These are phyloP conservation scores for Microstroma glucosiphilum DNA, from an alignment of 1,284 basidiomycete species.

Conservation along the genomic window DNA sequence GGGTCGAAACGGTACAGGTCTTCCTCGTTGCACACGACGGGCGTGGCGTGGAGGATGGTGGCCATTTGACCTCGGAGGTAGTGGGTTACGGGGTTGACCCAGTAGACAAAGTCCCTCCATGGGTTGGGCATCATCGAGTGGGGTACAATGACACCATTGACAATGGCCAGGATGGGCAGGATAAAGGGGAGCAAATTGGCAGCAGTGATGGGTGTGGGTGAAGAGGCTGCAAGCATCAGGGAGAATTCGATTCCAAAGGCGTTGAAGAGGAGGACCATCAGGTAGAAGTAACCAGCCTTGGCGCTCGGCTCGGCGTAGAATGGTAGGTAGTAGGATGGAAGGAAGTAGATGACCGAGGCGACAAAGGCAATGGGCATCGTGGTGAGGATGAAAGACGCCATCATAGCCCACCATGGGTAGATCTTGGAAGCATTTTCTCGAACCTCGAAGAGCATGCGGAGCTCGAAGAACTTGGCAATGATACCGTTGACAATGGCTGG, in stretches of 20 bases:
- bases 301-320: conserved; percentile 26
- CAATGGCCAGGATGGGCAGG: conserved; percentile 51
- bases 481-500: conserved; percentile 36
- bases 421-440: conserved; percentile 34
- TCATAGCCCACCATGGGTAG: conserved; percentile 33
- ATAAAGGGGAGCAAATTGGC: conserved; percentile 46
- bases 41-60: conserved; percentile 31
- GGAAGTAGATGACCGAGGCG: conserved; percentile 43
- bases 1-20: conserved; percentile 37
- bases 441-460: conserved; percentile 32
- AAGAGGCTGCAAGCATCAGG: conserved; percentile 38
- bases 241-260: conserved; percentile 38
- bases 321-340: conserved; percentile 42
- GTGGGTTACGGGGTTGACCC: conserved; percentile 37
- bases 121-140: conserved; percentile 29
- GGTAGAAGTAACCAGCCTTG: conserved; percentile 39
- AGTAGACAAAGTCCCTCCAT: conserved; percentile 33
- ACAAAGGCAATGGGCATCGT: conserved; percentile 37
- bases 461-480: conserved; percentile 36
- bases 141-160: conserved; percentile 46
- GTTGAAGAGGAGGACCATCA: conserved; percentile 21
- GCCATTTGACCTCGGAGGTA: conserved; percentile 39
- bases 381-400: conserved; percentile 29
- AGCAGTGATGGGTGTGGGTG: conserved; percentile 41
- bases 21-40: conserved; percentile 28